A percentile compares a stretch with the other conserved stretches of the same genome.
Evolutionary conservation across 306 rosid genomes (phyloP).

Genomic region (Alnus rubra): DNA sequence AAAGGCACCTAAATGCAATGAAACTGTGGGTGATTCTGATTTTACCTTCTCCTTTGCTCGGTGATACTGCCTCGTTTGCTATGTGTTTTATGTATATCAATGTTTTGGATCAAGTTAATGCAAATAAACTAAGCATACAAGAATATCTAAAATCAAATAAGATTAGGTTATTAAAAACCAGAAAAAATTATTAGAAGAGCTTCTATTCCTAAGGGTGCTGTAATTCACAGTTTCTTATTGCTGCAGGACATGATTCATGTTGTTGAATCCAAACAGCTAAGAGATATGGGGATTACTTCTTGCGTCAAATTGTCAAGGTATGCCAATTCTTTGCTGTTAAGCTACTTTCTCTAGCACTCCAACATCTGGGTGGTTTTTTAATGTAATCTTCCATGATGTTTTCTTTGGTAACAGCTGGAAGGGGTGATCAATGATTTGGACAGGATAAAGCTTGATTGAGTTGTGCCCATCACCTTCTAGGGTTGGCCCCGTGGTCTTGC

Average conservation of each 20-base stretch:
- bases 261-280: constrained; percentile 68
- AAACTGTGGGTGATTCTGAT: not conserved
- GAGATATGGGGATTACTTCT: constrained; percentile 81
- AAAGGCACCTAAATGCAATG: not conserved
- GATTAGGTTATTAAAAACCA: not conserved
- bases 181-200: not conserved
- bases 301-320: constrained; percentile 92
- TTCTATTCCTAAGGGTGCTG: constrained; percentile 10
- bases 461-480: not conserved
- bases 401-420: constrained; percentile 60
- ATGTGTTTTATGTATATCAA: not conserved
- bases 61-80: not conserved
- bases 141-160: not conserved
- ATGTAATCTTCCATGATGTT: not conserved
- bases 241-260: constrained; percentile 75
- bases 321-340: constrained; percentile 17
- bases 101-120: not conserved
- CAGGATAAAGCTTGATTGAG: constrained; percentile 76
- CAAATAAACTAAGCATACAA: not conserved
- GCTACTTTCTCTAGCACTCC: not conserved
- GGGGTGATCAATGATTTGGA: constrained; percentile 81
- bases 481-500: not conserved
- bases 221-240: constrained; percentile 20
- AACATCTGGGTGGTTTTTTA: not conserved
- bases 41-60: not conserved